These are phyloP conservation scores for Epichloe sp. DNA, from an alignment of 2,329 filamentous ascomycete species.

Conservation along the genomic window DNA sequence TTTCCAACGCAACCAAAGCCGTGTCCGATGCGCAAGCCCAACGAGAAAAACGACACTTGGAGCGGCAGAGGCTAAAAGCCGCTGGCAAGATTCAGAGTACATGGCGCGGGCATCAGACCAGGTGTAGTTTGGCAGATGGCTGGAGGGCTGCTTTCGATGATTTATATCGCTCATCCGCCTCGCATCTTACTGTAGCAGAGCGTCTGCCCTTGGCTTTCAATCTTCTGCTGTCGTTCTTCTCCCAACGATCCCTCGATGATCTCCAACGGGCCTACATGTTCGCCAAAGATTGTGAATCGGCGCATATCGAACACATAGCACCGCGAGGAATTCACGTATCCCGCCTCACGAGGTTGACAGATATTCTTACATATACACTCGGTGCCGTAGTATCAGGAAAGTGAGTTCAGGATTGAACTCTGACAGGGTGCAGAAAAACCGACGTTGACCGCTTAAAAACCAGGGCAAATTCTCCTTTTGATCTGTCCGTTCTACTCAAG, in stretches of 20 bases:
- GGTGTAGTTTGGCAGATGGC: slow-evolving; percentile 41
- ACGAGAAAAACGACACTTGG: slow-evolving; percentile 63
- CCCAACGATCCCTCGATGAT: slow-evolving; percentile 30
- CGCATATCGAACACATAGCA: slow-evolving; percentile 23
- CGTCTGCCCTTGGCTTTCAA: slow-evolving; percentile 29
- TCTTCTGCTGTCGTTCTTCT: slow-evolving; percentile 38
- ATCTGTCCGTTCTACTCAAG: slow-evolving; percentile 19
- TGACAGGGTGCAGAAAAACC: not conserved
- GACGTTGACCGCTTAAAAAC: not conserved
- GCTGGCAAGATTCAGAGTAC: slow-evolving; percentile 60
- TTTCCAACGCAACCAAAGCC: slow-evolving; percentile 58
- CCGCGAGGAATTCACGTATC: slow-evolving; percentile 16
- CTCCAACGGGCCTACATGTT: slow-evolving; percentile 33
- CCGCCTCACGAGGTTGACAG: slow-evolving; percentile 22
- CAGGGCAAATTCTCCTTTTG: not conserved
- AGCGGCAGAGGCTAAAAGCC: slow-evolving; percentile 65
- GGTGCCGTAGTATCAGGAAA: slow-evolving; percentile 10
- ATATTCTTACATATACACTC: slow-evolving; percentile 23
- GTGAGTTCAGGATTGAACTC: slow-evolving; percentile 10
- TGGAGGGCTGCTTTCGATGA: slow-evolving; percentile 52
- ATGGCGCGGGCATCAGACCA: slow-evolving; percentile 66
- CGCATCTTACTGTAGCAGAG: slow-evolving; percentile 18
- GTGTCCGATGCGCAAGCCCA: slow-evolving; percentile 81
- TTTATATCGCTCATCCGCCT: slow-evolving; percentile 31
- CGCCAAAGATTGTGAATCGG: slow-evolving; percentile 27